Conservation (phyloP, 225 moss, liverwort and hornwort genomes). For the Pleurozium schreberi region DNA sequence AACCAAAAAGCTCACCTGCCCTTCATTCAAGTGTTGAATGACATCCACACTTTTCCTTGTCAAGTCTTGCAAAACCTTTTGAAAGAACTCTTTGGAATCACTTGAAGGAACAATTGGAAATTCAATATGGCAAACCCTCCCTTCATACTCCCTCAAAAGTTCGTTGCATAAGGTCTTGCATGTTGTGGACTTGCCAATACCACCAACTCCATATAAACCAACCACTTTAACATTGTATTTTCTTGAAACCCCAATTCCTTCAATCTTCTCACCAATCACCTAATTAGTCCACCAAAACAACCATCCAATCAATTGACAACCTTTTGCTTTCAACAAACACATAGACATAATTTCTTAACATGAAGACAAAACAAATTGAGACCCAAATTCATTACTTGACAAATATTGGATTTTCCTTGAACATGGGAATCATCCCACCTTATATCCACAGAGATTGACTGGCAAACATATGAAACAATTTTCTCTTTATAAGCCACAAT, state of each 20-base stretch:
- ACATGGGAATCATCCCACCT: background rate
- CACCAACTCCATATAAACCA: background rate
- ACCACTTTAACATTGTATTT: background rate
- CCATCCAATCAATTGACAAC: accelerated
- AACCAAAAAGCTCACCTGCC: accelerated
- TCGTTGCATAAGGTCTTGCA: background rate
- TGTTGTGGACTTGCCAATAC: background rate
- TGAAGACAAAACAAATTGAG: background rate
- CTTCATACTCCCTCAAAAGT: background rate
- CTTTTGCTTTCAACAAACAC: accelerated
- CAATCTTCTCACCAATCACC: background rate
- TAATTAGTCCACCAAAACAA: background rate
- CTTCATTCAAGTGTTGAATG: background rate
- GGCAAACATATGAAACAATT: background rate
- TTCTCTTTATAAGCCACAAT: background rate
- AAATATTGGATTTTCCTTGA: background rate
- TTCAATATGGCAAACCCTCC: background rate
- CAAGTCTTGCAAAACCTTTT: background rate
- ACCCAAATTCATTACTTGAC: accelerated
- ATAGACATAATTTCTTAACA: too few relatives aligned
- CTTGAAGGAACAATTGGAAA: background rate
- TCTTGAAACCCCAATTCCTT: background rate
- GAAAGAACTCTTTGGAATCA: background rate
- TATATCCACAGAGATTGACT: background rate
- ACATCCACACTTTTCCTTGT: background rate